Base-by-base conservation (phyloP, 164 flowering plant species). In the Amborella trichopoda region DNA sequence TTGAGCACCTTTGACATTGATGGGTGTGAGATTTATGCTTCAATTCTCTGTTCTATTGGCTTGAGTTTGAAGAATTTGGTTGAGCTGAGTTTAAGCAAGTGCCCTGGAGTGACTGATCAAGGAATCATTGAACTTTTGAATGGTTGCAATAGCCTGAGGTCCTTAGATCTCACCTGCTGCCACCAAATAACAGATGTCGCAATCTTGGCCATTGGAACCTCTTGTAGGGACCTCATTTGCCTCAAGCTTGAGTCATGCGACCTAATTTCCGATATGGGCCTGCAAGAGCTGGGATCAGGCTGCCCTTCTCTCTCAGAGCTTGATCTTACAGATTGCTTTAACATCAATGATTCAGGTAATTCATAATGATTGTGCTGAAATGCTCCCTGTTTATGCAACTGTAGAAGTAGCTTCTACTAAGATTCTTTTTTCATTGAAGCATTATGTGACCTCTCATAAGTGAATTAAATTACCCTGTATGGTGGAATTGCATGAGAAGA, bases 301-400 rank as follows among this genome's bases (percentile, higher is more conserved):
- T 73, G 77, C 53, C 37, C 55, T 17, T 50, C 45, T 18, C 76
- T 80, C 1, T 53, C 67, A 56, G 84, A 83, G 63, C 68, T 83
- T 40, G 93, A 80, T 72, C 78, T 83, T 28, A 83, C 87, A 0
- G 94, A 83, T 52, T 80, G 87, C 45, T n/a, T n/a, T n/a, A 28
- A 74, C 8, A 48, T 80, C 30, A 59, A 66, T 55, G 83, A 83
- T 26, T 54, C 41, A 30, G 93, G 93, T 76, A 61, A 4, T 6
- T 43, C 17, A 22, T 28, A 49, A n/a, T n/a, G 26, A 43, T 18
- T 16, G n/a, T 26, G 18, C 17, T 47, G 26, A 39, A 32, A 21
- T 26, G 26, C 24, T 6, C 6, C 5, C 9, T 3, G 19, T 32
- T 14, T 23, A 16, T 23, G 11, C 25, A 6, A 9, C 9, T 3